Percentiles rank a stretch among this genome's conserved stretches.
Evolutionary conservation across 2,329 filamentous ascomycete species (phyloP).

Genomic region (Monosporascus sp.): DNA sequence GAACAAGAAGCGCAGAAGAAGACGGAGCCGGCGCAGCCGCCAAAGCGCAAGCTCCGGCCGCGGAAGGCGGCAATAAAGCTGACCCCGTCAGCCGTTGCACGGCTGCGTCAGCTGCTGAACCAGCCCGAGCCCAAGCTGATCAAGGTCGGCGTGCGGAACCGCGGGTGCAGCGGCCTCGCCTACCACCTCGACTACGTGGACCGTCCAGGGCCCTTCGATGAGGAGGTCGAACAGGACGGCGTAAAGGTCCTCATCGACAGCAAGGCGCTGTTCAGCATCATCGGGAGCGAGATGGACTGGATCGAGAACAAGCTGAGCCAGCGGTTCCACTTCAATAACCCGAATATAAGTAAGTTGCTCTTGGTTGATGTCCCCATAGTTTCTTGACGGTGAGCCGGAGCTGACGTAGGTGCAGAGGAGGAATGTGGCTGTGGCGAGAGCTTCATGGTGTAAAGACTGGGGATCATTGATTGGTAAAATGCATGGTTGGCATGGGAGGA

Average conservation of each 20-base stretch:
- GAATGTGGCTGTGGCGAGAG: conserved; percentile 93
- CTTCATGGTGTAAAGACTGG: conserved; percentile 63
- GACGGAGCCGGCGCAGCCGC: conserved; percentile 43
- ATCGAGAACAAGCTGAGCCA: conserved; percentile 90
- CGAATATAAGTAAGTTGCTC: conserved; percentile 83
- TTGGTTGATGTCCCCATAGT: too few relatives aligned
- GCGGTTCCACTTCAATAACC: conserved; percentile 91
- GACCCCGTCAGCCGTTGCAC: conserved; percentile 71
- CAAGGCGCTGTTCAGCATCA: conserved; percentile 96
- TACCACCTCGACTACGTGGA: conserved; percentile 96
- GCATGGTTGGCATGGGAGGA: neutral
- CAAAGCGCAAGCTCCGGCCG: conserved; percentile 65
- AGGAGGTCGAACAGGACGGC: conserved; percentile 90
- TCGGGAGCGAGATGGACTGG: conserved; percentile 99
- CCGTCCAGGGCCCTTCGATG: conserved; percentile 81
- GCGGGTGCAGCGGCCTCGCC: conserved; percentile 87
- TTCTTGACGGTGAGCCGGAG: neutral
- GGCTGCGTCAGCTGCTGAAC: conserved; percentile 70
- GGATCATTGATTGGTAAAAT: neutral
- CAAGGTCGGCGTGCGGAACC: conserved; percentile 87
- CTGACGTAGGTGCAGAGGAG: conserved; percentile 60
- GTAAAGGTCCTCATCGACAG: conserved; percentile 95
- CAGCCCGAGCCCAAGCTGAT: conserved; percentile 90
- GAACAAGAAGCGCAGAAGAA: conserved; percentile 66
- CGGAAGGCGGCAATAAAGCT: conserved; percentile 90